phyloP scores from a whole-genome alignment of 2,329 filamentous ascomycete genomes.

The Apiospora koreana region DNA sequence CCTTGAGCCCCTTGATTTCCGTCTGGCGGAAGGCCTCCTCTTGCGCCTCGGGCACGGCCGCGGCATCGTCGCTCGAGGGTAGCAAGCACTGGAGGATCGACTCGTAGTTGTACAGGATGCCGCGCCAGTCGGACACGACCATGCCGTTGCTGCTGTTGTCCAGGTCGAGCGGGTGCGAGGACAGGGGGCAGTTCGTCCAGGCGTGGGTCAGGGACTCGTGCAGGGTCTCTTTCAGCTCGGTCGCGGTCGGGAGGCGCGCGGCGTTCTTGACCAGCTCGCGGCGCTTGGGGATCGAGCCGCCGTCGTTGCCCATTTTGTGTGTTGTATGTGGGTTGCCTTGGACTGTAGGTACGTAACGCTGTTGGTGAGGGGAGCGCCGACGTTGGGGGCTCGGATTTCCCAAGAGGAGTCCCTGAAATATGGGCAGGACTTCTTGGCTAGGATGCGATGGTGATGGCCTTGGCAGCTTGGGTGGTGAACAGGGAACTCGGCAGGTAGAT shows the following conservation, averaged over 20 bases:
- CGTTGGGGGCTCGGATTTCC: background rate
- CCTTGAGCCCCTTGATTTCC: conserved; percentile 77
- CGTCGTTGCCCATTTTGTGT: conserved; percentile 87
- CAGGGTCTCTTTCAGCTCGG: conserved; percentile 85
- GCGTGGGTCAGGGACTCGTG: conserved; percentile 83
- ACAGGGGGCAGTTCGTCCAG: conserved; percentile 89
- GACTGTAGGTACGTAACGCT: background rate
- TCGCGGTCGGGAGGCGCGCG: conserved; percentile 76
- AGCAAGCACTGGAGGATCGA: conserved; percentile 68
- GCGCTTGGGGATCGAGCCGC: conserved; percentile 92
- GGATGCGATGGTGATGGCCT: background rate
- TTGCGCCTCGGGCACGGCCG: conserved; percentile 46
- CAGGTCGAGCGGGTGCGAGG: conserved; percentile 68
- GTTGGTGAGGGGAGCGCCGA: background rate
- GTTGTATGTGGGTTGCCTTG: background rate
- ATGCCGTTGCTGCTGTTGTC: conserved; percentile 68
- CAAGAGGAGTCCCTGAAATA: background rate
- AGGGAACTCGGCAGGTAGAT: background rate
- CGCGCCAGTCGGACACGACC: conserved; percentile 76
- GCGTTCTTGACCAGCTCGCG: conserved; percentile 95
- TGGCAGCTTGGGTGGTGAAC: background rate
- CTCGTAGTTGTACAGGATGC: conserved; percentile 93
- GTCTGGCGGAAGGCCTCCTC: conserved; percentile 43
- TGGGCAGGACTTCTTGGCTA: background rate
- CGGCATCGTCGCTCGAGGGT: conserved; percentile 49